These are phyloP conservation scores for Penicillium dipodomyicola DNA, from an alignment of 495 filamentous ascomycete genomes.

Conservation along the genomic window DNA sequence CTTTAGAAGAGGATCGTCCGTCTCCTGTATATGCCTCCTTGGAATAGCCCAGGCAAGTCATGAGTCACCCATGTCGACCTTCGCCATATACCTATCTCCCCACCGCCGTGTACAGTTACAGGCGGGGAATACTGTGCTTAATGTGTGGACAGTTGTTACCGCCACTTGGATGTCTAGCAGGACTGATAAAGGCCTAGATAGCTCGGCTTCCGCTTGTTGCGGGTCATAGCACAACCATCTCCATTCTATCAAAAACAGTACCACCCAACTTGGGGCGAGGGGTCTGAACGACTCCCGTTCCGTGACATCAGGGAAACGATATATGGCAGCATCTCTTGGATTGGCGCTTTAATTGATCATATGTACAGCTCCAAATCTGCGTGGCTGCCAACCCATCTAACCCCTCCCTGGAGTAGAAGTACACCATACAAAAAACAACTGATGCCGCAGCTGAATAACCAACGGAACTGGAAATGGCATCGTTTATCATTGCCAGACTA, in stretches of 20 bases:
- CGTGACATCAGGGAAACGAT: not conserved
- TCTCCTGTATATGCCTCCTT: not conserved
- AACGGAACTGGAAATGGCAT: conserved; percentile 13
- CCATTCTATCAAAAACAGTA: not conserved
- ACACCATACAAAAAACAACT: conserved; percentile 33
- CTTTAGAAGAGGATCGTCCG: not conserved
- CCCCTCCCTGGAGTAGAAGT: conserved; percentile 40
- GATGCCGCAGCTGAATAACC: conserved; percentile 13
- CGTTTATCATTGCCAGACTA: conserved; percentile 69
- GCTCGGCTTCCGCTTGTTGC: not conserved
- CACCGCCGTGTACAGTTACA: not conserved
- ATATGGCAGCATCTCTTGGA: conserved; percentile 25
- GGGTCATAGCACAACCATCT: not conserved
- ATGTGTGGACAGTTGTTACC: not conserved
- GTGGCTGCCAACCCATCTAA: conserved; percentile 31
- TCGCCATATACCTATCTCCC: not conserved
- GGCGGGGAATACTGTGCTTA: not conserved
- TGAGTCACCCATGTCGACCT: not conserved
- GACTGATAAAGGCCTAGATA: not conserved
- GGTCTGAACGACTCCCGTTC: not conserved
- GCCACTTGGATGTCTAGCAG: not conserved
- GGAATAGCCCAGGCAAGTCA: not conserved
- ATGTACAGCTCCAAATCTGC: conserved; percentile 47
- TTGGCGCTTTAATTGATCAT: conserved; percentile 41
- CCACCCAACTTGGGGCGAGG: not conserved